phyloP scores from a whole-genome alignment of 495 filamentous ascomycete genomes.

The Neurospora pannonica region DNA sequence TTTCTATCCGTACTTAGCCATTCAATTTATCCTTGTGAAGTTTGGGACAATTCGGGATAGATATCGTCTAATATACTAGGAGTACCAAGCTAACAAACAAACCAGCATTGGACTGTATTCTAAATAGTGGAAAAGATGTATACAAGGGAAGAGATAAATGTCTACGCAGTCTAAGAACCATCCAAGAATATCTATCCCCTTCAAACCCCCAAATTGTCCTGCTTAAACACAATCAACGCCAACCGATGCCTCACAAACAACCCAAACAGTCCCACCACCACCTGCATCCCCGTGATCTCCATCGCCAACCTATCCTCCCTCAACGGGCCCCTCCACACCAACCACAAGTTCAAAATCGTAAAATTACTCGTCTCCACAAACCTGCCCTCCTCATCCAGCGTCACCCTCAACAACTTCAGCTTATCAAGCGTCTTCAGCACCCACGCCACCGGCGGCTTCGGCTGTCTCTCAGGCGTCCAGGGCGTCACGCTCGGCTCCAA shows the following conservation, averaged over 20 bases:
- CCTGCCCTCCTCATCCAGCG: constrained; percentile 51
- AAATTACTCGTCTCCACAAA: constrained; percentile 82
- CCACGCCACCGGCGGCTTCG: constrained; percentile 48
- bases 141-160: background rate
- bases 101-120: no score
- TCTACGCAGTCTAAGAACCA: background rate
- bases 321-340: constrained; percentile 91
- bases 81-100: no score
- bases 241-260: constrained; percentile 77
- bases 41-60: no score
- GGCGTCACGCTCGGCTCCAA: constrained; percentile 75
- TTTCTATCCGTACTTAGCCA: no score
- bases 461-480: constrained; percentile 60
- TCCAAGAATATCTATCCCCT: background rate
- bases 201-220: constrained; percentile 58
- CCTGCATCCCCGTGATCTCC: constrained; percentile 68
- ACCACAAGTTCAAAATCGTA: constrained; percentile 89
- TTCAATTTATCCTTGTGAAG: no score
- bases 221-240: constrained; percentile 73
- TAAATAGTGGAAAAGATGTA: background rate
- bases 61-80: no score
- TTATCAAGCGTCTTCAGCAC: constrained; percentile 54
- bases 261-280: constrained; percentile 62
- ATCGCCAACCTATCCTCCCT: constrained; percentile 73
- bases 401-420: constrained; percentile 55